Evolutionary conservation across 371 early-diverging fungal genomes (phyloP).

Genomic region (Circinella minor): DNA sequence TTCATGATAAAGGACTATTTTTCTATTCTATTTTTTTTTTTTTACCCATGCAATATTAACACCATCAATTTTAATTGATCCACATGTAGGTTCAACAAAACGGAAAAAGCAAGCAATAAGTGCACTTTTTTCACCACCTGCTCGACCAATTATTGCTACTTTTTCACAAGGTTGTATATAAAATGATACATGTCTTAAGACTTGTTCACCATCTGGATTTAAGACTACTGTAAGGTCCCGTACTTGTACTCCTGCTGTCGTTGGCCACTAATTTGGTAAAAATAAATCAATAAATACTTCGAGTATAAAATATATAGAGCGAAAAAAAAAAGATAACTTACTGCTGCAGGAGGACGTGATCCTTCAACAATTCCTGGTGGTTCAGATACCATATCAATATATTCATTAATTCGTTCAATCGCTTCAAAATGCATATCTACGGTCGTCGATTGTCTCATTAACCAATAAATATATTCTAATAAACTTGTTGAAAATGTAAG

Average conservation of each 20-base stretch:
- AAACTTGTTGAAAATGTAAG: constrained; percentile 70
- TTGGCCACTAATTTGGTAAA: constrained; percentile 69
- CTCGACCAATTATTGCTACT: constrained; percentile 76
- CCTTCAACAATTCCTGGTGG: constrained; percentile 64
- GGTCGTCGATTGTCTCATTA: constrained; percentile 77
- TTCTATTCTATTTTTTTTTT: no score
- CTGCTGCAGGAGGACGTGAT: constrained; percentile 60
- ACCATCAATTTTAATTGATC: constrained; percentile 77
- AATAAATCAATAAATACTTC: not conserved
- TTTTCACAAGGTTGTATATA: constrained; percentile 65
- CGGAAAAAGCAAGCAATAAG: constrained; percentile 74
- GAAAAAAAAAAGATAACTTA: constrained; percentile 25
- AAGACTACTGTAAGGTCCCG: constrained; percentile 62
- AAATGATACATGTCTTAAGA: constrained; percentile 64
- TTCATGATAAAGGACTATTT: not conserved
- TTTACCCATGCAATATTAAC: constrained; percentile 72
- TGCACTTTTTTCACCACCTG: constrained; percentile 78
- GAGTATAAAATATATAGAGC: not conserved
- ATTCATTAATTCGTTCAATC: constrained; percentile 83
- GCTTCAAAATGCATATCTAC: constrained; percentile 88
- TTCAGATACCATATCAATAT: constrained; percentile 73
- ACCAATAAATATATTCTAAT: constrained; percentile 76
- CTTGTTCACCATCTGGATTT: constrained; percentile 59
- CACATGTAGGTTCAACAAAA: constrained; percentile 73
- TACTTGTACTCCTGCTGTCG: constrained; percentile 67